Percentiles rank a stretch among this genome's conserved stretches.
Evolutionary conservation across 495 filamentous ascomycete species (phyloP).

Genomic region (Glarea lozoyensis): DNA sequence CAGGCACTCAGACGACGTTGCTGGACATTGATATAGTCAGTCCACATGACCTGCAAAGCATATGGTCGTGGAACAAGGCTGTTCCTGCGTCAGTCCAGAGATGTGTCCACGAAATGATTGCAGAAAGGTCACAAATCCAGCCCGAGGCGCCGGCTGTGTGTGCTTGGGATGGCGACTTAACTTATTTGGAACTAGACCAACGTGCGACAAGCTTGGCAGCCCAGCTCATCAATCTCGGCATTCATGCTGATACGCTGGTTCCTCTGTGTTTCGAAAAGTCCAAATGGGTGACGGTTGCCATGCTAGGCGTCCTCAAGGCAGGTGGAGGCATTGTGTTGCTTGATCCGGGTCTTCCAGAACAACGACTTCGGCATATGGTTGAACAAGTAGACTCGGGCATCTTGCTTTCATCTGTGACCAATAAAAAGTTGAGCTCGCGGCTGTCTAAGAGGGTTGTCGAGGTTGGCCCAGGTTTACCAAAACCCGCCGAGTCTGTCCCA

Average conservation of each 20-base stretch:
- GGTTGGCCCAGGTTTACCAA: background rate
- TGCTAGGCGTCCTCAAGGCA: background rate
- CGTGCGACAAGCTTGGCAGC: background rate
- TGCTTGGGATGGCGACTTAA: background rate
- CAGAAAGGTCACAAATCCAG: too few species aligned
- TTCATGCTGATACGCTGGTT: background rate
- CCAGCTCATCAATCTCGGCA: background rate
- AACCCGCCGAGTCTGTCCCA: background rate
- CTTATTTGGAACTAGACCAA: background rate
- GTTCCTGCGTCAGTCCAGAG: too few species aligned
- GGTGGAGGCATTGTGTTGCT: background rate
- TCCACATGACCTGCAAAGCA: too few species aligned
- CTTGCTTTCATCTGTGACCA: background rate
- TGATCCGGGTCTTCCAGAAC: too few species aligned
- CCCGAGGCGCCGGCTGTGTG: too few species aligned
- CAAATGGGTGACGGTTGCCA: background rate
- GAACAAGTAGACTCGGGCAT: too few species aligned
- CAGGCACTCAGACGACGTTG: too few species aligned
- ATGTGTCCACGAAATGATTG: too few species aligned
- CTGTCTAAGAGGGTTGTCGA: background rate
- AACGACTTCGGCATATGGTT: too few species aligned
- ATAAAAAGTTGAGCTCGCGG: background rate
- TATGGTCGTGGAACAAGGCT: too few species aligned
- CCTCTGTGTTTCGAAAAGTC: background rate
- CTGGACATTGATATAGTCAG: too few species aligned